Percentiles rank a stretch among this genome's conserved stretches.
These are phyloP conservation scores for Tylopilus felleus DNA, from an alignment of 768 basidiomycete species.

Conservation along the genomic window DNA sequence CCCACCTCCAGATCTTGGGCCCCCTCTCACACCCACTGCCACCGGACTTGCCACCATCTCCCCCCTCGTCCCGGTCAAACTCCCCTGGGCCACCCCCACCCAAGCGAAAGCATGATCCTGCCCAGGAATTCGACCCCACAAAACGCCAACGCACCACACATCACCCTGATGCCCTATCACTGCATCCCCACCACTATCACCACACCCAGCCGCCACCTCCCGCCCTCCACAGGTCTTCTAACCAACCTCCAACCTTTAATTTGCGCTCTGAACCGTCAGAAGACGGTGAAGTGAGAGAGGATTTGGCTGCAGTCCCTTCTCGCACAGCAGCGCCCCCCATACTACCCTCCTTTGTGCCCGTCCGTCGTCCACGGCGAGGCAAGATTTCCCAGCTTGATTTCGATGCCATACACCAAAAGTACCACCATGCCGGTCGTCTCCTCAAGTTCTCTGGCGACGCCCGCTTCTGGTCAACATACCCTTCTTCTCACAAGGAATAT, in stretches of 20 bases:
- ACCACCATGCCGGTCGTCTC: conserved; percentile 63
- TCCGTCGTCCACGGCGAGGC: conserved; percentile 66
- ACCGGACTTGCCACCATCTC: conserved; percentile 43
- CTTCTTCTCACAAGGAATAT: conserved; percentile 61
- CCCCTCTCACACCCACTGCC: conserved; percentile 40
- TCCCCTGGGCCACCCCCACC: conserved; percentile 35
- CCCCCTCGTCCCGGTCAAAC: conserved; percentile 42
- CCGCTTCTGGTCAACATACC: conserved; percentile 72
- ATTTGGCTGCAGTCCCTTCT: conserved; percentile 22
- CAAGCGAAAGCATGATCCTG: conserved; percentile 39
- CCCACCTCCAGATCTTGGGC: conserved; percentile 37
- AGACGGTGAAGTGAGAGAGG: conserved; percentile 48
- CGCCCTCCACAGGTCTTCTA: conserved; percentile 20
- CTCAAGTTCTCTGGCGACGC: conserved; percentile 85
- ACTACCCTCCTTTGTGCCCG: conserved; percentile 45
- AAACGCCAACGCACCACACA: conserved; percentile 33
- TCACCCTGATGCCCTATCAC: conserved; percentile 25
- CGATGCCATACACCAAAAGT: conserved; percentile 64
- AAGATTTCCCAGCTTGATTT: conserved; percentile 45
- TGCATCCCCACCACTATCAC: conserved; percentile 30
- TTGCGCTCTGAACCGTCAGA: conserved; percentile 42
- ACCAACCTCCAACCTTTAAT: conserved; percentile 20
- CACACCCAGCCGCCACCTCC: conserved; percentile 24
- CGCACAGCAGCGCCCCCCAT: conserved; percentile 29
- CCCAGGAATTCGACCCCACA: conserved; percentile 24